Percentiles rank a stretch among this genome's conserved stretches.
Evolutionary conservation across 805 yeast species (phyloP).

Genomic region (Saccharomyces cerevisiae): DNA sequence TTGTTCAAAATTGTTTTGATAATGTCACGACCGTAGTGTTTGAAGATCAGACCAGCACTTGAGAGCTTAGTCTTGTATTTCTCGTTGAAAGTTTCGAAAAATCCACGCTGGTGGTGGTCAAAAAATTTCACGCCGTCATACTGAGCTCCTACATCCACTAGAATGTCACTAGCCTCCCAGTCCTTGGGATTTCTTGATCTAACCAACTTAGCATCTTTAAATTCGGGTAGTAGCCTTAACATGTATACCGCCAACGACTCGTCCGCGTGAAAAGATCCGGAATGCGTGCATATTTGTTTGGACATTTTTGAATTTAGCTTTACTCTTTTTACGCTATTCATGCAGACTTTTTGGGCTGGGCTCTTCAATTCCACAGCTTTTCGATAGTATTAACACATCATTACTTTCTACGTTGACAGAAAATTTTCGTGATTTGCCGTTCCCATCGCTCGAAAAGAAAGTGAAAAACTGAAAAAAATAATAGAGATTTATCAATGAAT

Average conservation of each 20-base stretch:
- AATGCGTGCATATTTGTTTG: slow-evolving; percentile 73
- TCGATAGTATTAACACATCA: background rate
- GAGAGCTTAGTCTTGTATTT: slow-evolving; percentile 70
- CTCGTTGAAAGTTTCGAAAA: slow-evolving; percentile 60
- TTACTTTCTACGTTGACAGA: background rate
- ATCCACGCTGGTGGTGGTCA: slow-evolving; percentile 96
- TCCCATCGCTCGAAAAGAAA: background rate
- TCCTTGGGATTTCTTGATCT: slow-evolving; percentile 78
- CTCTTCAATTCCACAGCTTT: background rate
- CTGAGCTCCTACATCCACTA: slow-evolving; percentile 89
- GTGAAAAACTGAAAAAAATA: background rate
- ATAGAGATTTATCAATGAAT: background rate
- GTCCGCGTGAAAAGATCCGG: slow-evolving; percentile 95
- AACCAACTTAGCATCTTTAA: slow-evolving; percentile 53
- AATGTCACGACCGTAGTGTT: slow-evolving; percentile 71
- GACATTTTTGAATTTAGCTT: slow-evolving; percentile 16
- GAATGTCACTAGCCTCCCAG: slow-evolving; percentile 84
- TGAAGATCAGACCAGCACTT: slow-evolving; percentile 89
- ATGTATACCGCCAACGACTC: slow-evolving; percentile 90
- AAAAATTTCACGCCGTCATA: slow-evolving; percentile 70
- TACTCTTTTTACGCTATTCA: slow-evolving; percentile 9
- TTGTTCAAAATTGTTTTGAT: slow-evolving; percentile 41
- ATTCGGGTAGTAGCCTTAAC: slow-evolving; percentile 66
- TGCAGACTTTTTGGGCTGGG: background rate
- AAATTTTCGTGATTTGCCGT: background rate